Conservation (phyloP, 768 basidiomycete species). For the Sistotremastrum niveocremeum region DNA sequence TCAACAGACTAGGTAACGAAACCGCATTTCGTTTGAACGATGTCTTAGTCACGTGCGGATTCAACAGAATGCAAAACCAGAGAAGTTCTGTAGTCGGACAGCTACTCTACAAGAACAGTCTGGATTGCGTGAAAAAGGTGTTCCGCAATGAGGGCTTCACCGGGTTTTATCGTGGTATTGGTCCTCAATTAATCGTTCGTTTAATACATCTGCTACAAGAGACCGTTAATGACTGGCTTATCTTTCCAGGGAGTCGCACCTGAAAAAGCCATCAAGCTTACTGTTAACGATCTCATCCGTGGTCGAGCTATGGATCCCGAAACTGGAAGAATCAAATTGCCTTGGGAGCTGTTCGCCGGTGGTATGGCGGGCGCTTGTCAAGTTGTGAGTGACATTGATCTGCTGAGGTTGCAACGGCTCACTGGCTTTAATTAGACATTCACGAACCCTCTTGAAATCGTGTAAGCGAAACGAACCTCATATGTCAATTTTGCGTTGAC, state of each 20-base stretch:
- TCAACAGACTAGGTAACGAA: slow-evolving; percentile 43
- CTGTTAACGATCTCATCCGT: slow-evolving; percentile 88
- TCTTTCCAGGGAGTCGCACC: slow-evolving; percentile 72
- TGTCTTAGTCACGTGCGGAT: neutral
- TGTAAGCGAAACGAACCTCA: slow-evolving; percentile 35
- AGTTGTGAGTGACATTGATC: slow-evolving; percentile 45
- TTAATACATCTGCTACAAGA: neutral
- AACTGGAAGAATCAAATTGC: slow-evolving; percentile 84
- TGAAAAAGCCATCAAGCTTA: slow-evolving; percentile 96
- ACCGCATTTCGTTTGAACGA: too few species aligned
- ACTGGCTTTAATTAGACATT: slow-evolving; percentile 51
- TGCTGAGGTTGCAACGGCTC: neutral
- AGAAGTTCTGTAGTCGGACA: slow-evolving; percentile 94
- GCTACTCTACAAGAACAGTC: slow-evolving; percentile 89
- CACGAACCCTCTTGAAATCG: slow-evolving; percentile 94
- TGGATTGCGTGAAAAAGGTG: slow-evolving; percentile 89
- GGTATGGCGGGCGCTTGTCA: slow-evolving; percentile 92
- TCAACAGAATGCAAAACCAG: slow-evolving; percentile 89
- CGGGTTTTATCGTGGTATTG: slow-evolving; percentile 95
- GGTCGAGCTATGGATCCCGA: slow-evolving; percentile 80
- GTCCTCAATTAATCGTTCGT: slow-evolving; percentile 79
- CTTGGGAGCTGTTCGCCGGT: slow-evolving; percentile 88
- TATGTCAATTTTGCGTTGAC: slow-evolving; percentile 1
- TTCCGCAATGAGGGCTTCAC: slow-evolving; percentile 85
- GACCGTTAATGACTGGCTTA: neutral